Percentiles rank a stretch among this genome's conserved stretches.
Conservation (phyloP, 345 rosid genomes). For the Moricandia moricandioides region DNA sequence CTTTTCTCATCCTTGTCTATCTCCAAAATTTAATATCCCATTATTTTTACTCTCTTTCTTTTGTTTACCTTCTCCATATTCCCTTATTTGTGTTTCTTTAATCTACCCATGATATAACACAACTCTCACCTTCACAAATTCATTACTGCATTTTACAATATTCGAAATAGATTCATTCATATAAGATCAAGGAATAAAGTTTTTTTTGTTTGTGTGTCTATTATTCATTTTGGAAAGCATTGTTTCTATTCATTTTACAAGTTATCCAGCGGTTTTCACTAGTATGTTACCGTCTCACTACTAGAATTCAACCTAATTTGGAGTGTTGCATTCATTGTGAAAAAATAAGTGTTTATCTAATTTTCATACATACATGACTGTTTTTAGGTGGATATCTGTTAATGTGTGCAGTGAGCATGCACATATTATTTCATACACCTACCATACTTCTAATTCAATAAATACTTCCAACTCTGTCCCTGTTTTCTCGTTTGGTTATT, state of each 20-base stretch:
- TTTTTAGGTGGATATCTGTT: slow-evolving; percentile 36
- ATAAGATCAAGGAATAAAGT: not conserved
- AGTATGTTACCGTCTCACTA: not conserved
- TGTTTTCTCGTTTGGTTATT: not conserved
- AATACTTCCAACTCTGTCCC: slow-evolving; percentile 11
- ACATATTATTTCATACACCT: slow-evolving; percentile 18
- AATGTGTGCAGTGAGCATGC: slow-evolving; percentile 29
- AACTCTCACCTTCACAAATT: not conserved
- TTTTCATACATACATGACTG: not conserved
- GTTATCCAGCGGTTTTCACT: not conserved
- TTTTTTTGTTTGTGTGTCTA: not conserved
- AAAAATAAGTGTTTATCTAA: not conserved
- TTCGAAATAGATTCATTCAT: not conserved
- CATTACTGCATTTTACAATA: not conserved
- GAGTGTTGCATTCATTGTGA: not conserved
- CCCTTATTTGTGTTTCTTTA: not conserved
- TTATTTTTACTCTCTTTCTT: not conserved
- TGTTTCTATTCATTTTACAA: not conserved
- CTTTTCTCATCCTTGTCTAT: slow-evolving; percentile 11
- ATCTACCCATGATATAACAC: not conserved
- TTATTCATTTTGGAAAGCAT: not conserved
- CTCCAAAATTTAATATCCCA: slow-evolving; percentile 7
- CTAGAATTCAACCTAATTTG: slow-evolving; percentile 5
- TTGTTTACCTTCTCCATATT: not conserved
- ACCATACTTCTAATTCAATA: slow-evolving; percentile 25